These are phyloP conservation scores for Emmonsiellopsis sp. DNA, from an alignment of 2,329 filamentous ascomycete species.

Conservation along the genomic window DNA sequence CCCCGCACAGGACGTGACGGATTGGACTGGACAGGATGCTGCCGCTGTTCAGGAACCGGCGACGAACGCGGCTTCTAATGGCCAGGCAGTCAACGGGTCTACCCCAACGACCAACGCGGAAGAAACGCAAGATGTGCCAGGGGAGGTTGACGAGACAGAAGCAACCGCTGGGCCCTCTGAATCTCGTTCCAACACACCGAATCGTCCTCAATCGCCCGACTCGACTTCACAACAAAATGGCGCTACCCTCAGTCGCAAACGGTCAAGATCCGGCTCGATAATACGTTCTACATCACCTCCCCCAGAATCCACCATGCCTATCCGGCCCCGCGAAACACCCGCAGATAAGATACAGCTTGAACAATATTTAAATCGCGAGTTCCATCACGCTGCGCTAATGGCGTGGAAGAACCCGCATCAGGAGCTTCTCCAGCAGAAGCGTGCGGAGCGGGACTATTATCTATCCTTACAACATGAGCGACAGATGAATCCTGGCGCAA, in stretches of 20 bases:
- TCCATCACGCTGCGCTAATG: slow-evolving; percentile 48
- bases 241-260: slow-evolving; percentile 44
- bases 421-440: slow-evolving; percentile 53
- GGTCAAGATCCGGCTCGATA: slow-evolving; percentile 51
- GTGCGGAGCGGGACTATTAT: slow-evolving; percentile 63
- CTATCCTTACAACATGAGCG: slow-evolving; percentile 53
- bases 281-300: slow-evolving; percentile 32
- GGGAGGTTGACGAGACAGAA: background rate
- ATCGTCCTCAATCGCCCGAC: slow-evolving; percentile 18
- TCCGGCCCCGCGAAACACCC: slow-evolving; percentile 33
- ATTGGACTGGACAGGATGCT: background rate
- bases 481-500: slow-evolving; percentile 46
- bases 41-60: too few relatives aligned
- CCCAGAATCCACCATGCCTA: slow-evolving; percentile 20
- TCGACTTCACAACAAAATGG: slow-evolving; percentile 37
- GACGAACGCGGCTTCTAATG: background rate
- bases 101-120: slow-evolving; percentile 34
- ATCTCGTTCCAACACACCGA: slow-evolving; percentile 21
- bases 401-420: slow-evolving; percentile 46
- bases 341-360: slow-evolving; percentile 47
- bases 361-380: slow-evolving; percentile 57
- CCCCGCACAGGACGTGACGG: background rate
- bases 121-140: slow-evolving; percentile 30
- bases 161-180: slow-evolving; percentile 13
- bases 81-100: background rate